Evolutionary conservation across 108 stramenopile genomes (phyloP), one percentile per base, ranked within the genome.

Genomic region (Parmales sp.): DNA sequence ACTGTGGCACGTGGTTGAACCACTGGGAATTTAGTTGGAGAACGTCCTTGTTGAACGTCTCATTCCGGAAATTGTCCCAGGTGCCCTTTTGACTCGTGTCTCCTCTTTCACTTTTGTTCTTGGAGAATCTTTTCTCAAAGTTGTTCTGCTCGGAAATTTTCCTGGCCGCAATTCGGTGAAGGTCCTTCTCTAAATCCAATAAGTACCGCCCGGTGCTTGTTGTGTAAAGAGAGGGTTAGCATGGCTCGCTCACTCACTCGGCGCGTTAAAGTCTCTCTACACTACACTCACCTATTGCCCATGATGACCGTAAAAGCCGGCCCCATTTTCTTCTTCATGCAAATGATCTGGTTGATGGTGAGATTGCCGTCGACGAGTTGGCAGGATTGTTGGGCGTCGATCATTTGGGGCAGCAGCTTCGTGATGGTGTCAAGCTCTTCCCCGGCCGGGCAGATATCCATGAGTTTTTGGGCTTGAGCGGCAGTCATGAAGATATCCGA

Each of bases 51-150:
- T 70, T 72, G 36, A 76, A 50, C 0, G 75, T 73, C 54, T 78
- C 77, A 73, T 78, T 78, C 9, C 77, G 67, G 72, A 76, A 78
- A 69, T 76, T 78, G 49, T 69, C 43, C 75, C 76, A 76, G 73
- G 75, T 48, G 1, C 75, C 74, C 22, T 72, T 67, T 71, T 78
- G 70, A 1, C 68, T 70, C 13, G 75, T 75, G 66, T 78, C 74
- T 11, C 48, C 44, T 0, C 74, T 60, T 28, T 34, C 65, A 23
- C 68, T 54, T 19, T 72, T 68, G 5, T 64, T 43, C 23, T 20
- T 44, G 23, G 31, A 37, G 28, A 51, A 44, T 11, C 36, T 26
- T 37, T 50, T 48, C 19, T 78, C 74, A 16, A 72, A 48, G 68
- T 76, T 44, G 70, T 74, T 74, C 41, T 73, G 28, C 68, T 69